Base-by-base conservation (phyloP, 1,284 basidiomycete species). In the Apiotrichum sp. region DNA sequence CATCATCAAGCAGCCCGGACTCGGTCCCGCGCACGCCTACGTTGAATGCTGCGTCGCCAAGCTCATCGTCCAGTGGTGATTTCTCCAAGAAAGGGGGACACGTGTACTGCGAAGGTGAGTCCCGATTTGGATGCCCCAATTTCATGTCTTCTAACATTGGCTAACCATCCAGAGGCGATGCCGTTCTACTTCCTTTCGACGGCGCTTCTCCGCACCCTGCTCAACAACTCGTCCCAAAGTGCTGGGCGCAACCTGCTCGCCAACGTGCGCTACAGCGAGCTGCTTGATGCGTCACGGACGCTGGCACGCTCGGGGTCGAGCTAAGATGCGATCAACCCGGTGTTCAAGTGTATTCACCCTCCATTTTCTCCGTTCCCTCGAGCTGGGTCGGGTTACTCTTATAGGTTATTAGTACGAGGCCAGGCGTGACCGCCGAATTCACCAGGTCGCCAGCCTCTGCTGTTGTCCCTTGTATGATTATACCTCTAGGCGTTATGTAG, bases 151-250 rank as follows among this genome's bases (percentile, higher is more conserved):
- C 22, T 22, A 22, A 22, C 22, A 22, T 22, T 22, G 22, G 22
- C 22, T 22, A 22, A 22, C 22, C 22, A 22, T 22, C 22, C 22
- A 22, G 76, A 79, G 62, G 77, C 76, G 11, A 62, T 78, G 31
- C 78, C 78, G 4, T 76, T 74, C 63, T 79, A 73, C 58, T 78
- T 75, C 76, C 71, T 78, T 11, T 71, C 72, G 6, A 69, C 73
- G 42, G 71, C 72, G 6, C 64, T 79, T 16, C 62, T 76, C 31
- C 69, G 68, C 47, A 66, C 76, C 39, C 42, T 77, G 16, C 43
- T 52, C 3, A 39, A 29, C 31, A 40, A 44, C 22, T 44, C 41
- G 22, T 61, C 16, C 54, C 22, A 22, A 22, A 63, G n/a, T 56
- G 64, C 11, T 66, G 72, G 58, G 56, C 71, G 58, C 57, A 74